Conservation (phyloP, 164 flowering plant genomes). For the Vitis cinerea region DNA sequence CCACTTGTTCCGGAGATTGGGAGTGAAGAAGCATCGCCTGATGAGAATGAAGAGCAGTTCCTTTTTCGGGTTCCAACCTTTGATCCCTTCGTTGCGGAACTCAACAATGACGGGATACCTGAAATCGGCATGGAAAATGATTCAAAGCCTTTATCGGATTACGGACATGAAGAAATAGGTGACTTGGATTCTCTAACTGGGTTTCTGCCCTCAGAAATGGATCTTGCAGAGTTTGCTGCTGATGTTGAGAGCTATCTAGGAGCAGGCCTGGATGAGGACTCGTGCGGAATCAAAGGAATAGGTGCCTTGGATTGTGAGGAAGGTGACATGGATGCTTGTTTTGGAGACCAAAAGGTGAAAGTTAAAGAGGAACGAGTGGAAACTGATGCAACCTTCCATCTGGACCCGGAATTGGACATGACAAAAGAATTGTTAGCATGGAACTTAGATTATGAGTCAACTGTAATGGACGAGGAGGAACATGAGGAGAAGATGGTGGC, state of each 20-base stretch:
- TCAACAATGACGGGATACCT: background rate
- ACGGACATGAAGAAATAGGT: slow-evolving; percentile 9
- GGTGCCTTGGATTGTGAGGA: slow-evolving; percentile 12
- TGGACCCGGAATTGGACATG: slow-evolving; percentile 17
- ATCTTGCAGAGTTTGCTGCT: slow-evolving; percentile 48
- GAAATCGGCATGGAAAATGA: background rate
- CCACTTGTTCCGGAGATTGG: slow-evolving; percentile 53
- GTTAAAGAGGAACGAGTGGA: slow-evolving; percentile 29
- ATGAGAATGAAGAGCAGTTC: slow-evolving; percentile 31
- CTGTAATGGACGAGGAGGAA: slow-evolving; percentile 8
- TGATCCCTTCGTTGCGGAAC: slow-evolving; percentile 35
- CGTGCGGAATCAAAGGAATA: slow-evolving; percentile 10
- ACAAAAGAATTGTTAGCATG: slow-evolving; percentile 17
- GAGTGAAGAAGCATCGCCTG: slow-evolving; percentile 24
- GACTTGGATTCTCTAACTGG: slow-evolving; percentile 25
- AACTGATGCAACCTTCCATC: slow-evolving; percentile 11
- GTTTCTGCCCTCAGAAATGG: slow-evolving; percentile 39
- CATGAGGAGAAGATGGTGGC: slow-evolving; percentile 5
- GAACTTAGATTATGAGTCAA: slow-evolving; percentile 28
- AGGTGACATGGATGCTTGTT: background rate
- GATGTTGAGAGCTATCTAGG: slow-evolving; percentile 55
- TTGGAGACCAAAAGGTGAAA: slow-evolving; percentile 14
- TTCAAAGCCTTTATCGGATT: background rate
- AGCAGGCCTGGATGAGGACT: slow-evolving; percentile 22
- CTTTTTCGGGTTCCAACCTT: slow-evolving; percentile 42